Conservation (phyloP, 2,329 filamentous ascomycete species). For the Calonectria honghensis region DNA sequence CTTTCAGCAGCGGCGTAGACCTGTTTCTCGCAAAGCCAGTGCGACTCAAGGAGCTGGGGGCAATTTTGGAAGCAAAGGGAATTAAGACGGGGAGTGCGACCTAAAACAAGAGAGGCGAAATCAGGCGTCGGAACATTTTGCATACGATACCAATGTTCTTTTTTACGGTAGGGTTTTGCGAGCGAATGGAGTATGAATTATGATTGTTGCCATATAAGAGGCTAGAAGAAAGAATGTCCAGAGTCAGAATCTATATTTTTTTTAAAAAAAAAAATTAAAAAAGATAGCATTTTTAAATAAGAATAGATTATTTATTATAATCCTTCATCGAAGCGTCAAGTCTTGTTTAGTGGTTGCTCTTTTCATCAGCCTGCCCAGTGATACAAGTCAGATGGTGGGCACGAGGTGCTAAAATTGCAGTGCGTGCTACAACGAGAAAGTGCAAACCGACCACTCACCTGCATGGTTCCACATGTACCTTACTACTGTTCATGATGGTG, state of each 20-base stretch:
- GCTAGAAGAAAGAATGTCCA: background rate
- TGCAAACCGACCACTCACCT: too few species aligned
- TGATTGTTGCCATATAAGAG: background rate
- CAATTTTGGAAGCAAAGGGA: conserved; percentile 39
- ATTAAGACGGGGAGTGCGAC: background rate
- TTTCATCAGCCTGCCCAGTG: background rate
- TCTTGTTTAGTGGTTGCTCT: background rate
- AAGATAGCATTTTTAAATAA: background rate
- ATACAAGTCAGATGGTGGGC: background rate
- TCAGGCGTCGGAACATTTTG: background rate
- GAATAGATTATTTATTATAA: background rate
- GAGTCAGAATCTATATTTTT: background rate
- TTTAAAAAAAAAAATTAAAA: too few species aligned
- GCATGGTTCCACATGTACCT: background rate
- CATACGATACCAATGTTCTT: background rate
- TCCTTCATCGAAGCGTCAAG: background rate
- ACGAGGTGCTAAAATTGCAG: background rate
- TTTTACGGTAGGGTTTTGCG: background rate
- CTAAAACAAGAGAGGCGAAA: background rate
- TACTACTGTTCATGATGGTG: background rate
- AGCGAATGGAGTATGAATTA: background rate
- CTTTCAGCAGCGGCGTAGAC: conserved; percentile 71
- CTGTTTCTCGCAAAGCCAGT: conserved; percentile 74
- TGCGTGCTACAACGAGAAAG: background rate
- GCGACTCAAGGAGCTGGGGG: conserved; percentile 62